Conservation (phyloP, 1,139 yeast genomes). For the Arxiozyma bovina region DNA sequence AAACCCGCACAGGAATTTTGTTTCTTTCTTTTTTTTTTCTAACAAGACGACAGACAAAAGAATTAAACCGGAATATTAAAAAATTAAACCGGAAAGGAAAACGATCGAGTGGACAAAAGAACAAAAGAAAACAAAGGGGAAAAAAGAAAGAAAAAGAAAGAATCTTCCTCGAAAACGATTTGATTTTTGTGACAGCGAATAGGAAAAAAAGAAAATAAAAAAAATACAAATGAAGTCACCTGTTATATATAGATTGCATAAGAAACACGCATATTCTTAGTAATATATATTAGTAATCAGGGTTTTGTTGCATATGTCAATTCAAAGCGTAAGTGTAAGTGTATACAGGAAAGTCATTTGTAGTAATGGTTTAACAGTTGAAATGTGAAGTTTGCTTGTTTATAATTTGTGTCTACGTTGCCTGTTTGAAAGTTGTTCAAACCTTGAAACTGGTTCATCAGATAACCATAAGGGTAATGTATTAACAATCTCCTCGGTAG, state of each 20-base stretch:
- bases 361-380: background rate
- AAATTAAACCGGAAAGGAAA: no score
- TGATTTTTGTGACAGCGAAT: background rate
- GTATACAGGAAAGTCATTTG: no score
- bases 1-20: no score
- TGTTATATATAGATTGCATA: background rate
- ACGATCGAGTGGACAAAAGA: no score
- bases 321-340: no score
- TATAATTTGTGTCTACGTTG: constrained; percentile 49
- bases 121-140: no score
- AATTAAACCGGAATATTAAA: no score
- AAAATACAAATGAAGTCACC: background rate
- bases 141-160: no score
- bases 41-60: no score
- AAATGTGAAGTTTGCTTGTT: constrained; percentile 28
- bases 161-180: background rate
- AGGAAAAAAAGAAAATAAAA: background rate
- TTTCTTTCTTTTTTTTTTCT: no score
- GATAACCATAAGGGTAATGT: constrained; percentile 65
- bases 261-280: background rate
- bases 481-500: constrained; percentile 51
- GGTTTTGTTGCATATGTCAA: no score
- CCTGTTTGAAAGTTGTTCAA: constrained; percentile 46
- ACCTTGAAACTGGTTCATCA: constrained; percentile 67
- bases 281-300: no score